Base-by-base conservation (phyloP, 495 filamentous ascomycete genomes). In the Penicillium tannophilum region DNA sequence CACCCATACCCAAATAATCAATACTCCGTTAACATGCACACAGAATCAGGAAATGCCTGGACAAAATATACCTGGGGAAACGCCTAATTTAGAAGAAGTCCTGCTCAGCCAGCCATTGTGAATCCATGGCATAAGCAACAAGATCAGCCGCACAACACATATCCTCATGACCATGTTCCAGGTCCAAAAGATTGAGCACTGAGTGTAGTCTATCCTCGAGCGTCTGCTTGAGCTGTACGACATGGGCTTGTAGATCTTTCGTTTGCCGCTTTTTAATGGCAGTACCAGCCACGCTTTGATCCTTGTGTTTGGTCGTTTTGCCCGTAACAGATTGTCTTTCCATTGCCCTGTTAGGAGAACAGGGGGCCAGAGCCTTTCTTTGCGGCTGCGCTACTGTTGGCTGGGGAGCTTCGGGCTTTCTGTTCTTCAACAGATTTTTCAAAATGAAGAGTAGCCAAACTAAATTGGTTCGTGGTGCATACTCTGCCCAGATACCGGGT, bases 391-490 rank as follows among this genome's bases (percentile, higher is more conserved):
- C 5, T 20, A 49, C n/a, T 10, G 49, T 17, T 14, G 30, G 14
- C 14, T 56, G 24, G 2, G 41, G 10, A 35, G 42, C 2, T 52
- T 76, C 74, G 0, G 66, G 59, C 31, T 76, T 71, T 24, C 59
- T 60, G 42, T 77, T 77, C 58, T 76, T 76, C 54, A 82, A 53
- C 0, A 83, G 67, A n/a, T 68, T 75, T 24, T 72, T 73, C 26
- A 83, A 72, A 3, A 83, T 66, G 55, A 82, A 80, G 4, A 76
- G 66, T n/a, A 83, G 69, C 80, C 80, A 83, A 7, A 82, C 64
- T 3, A 80, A 62, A 47, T 83, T 83, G 1, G 79, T 82, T 36
- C 69, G 65, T 6, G 80, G 80, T 1, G 72, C 69, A 58, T 79
- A 81, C 46, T 76, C 71, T 0, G 68, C 63, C 79, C 80, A 83